Evolutionary conservation across 441 rosid genomes (phyloP), one percentile per base, ranked within the genome.

Genomic region (Dalechampia spathulata): DNA sequence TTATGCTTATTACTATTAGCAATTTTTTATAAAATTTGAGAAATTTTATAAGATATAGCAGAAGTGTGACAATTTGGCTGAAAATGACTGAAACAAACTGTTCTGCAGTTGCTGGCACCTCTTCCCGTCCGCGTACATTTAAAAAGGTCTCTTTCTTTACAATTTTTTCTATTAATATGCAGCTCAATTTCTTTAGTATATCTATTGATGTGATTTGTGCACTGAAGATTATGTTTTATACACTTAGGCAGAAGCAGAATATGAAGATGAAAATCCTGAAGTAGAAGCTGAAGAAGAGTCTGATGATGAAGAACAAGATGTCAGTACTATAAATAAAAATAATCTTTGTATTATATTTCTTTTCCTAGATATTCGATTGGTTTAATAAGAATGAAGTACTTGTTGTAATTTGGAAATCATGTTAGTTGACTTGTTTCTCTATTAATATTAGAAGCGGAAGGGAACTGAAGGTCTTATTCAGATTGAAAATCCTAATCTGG

Each of bases 401-500:
- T 14, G 32, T 65, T 43, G n/a, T n/a, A 3, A n/a, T 51, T 15
- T 19, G 26, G 26, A 47, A 16, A 9, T 10, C 2, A 17, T 20
- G 34, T 38, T 0, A 19, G 5, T 4, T 43, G 34, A 30, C 4
- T 30, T 49, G 6, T 7, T 55, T 50, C 5, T 44, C 30, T 51
- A 27, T 58, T 37, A 44, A 58, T 60, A n/a, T 22, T 55, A 76
- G 80, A 93, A 84, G 76, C 71, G 73, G 59, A 93, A 93, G 71
- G 99, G 99, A 22, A 76, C 80, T 45, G 74, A 90, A 72, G 77
- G 95, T 60, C 32, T 93, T 36, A 89, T 93, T 58, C 81, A 87
- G 78, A 78, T 83, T 64, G 88, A 86, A 30, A 93, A 93, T 72
- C 99, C 96, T 52, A 93, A 93, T 68, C 25, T 86, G 68, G 94